phyloP scores from a whole-genome alignment of 2,329 filamentous ascomycete genomes.

The Hypocrella siamensis region DNA sequence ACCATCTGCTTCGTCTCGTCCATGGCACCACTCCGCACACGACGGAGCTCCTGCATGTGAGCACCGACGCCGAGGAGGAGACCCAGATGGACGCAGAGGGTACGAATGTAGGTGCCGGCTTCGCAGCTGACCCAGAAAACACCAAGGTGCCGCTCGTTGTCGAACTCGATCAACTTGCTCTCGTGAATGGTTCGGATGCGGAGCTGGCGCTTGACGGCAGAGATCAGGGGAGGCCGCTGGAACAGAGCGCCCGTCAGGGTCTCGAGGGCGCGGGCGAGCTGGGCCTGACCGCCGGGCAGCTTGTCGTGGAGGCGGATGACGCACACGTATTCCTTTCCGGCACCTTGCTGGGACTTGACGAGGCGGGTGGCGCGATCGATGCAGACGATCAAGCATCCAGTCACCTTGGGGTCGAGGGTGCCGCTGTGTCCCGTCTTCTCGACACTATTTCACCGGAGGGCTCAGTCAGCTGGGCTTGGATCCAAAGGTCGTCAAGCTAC shows the following conservation, averaged over 20 bases:
- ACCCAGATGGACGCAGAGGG: constrained; percentile 87
- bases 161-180: constrained; percentile 92
- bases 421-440: constrained; percentile 98
- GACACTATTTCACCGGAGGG: constrained; percentile 12
- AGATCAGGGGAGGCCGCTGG: constrained; percentile 83
- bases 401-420: constrained; percentile 96
- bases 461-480: neutral
- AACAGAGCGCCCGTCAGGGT: constrained; percentile 93
- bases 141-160: constrained; percentile 92
- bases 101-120: constrained; percentile 94
- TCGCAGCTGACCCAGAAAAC: constrained; percentile 99
- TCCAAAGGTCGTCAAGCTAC: neutral
- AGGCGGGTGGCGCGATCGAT: constrained; percentile 94
- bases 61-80: constrained; percentile 65
- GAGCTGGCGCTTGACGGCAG: constrained; percentile 94
- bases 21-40: constrained; percentile 91
- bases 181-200: constrained; percentile 97
- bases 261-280: constrained; percentile 87
- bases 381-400: constrained; percentile 85
- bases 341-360: constrained; percentile 97
- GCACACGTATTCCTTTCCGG: constrained; percentile 97
- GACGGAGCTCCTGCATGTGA: constrained; percentile 95
- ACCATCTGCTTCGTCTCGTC: constrained; percentile 79
- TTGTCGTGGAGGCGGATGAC: constrained; percentile 93
- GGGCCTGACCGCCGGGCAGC: constrained; percentile 80